Evolutionary conservation across 2,329 filamentous ascomycete species (phyloP), one percentile per base, ranked within the genome.

Genomic region (Raffaelea albimanens): DNA sequence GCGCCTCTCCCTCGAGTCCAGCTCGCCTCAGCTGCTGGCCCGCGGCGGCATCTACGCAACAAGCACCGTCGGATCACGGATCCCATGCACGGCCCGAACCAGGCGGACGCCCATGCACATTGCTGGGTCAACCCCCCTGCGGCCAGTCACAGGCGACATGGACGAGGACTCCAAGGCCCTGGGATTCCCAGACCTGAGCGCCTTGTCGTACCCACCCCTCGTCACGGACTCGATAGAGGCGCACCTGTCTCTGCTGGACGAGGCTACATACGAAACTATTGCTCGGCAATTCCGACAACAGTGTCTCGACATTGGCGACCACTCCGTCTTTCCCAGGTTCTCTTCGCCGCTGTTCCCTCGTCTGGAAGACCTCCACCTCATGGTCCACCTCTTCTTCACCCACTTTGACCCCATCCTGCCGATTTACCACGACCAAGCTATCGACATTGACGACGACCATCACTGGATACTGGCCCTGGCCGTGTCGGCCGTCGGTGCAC

Each of bases 391-490:
- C 1, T 66, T 59, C 41, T 63, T 63, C 45, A 53, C 59, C 16
- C 52, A 63, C 29, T 63, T 65, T 38, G 55, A 62, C 45, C 54
- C 57, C 1, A 58, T 62, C 5, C 36, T 65, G 5, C 59, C 63
- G 2, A 57, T 66, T 16, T 54, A 63, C 0, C 58, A 65, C 31
- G 40, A 49, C 8, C 49, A 31, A 0, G 13, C 50, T 2, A 43
- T 48, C 1, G 45, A 49, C 3, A 7, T 54, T 0, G 53, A 56
- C 2, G 45, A 53, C 0, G n/a, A n/a, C n/a, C n/a, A n/a, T n/a
- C 44, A 49, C 13, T 60, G 57, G 58, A 31, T 55, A 3, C 44
- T 60, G 9, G 46, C 56, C 2, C 22, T 59, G 0, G 56, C 58
- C 0, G 51, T 61, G 3, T 52, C 52, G 2, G 47, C 56, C 4